These are phyloP conservation scores for Coemansia sp. DNA, from an alignment of 192 early-diverging fungal genomes.

Conservation along the genomic window DNA sequence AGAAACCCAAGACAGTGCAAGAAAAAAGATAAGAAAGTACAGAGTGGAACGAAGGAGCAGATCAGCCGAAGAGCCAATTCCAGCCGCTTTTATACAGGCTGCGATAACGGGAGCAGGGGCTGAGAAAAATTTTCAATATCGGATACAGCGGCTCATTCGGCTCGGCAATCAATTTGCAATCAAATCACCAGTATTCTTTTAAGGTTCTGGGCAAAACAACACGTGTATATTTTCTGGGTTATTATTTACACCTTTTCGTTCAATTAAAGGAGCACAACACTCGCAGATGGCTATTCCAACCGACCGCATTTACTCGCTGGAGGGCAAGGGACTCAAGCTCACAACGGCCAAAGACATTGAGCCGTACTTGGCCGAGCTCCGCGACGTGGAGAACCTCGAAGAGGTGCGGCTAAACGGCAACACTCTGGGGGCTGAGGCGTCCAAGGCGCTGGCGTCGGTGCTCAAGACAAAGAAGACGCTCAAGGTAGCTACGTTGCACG, in stretches of 20 bases:
- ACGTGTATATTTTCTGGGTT: background rate
- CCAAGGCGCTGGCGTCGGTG: constrained; percentile 69
- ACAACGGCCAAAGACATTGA: constrained; percentile 79
- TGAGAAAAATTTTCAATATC: background rate
- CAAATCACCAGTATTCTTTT: background rate
- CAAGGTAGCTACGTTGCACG: constrained; percentile 80
- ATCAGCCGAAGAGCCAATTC: background rate
- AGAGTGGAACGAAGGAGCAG: constrained; percentile 2
- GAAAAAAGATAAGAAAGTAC: constrained; percentile 5
- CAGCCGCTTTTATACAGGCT: constrained; percentile 3
- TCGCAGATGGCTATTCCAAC: constrained; percentile 28
- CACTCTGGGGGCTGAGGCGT: constrained; percentile 90
- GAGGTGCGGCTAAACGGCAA: constrained; percentile 82
- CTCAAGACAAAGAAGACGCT: constrained; percentile 66
- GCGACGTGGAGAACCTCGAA: constrained; percentile 62
- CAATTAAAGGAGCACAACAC: background rate
- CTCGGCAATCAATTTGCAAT: background rate
- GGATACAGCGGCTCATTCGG: background rate
- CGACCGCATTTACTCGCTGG: constrained; percentile 75
- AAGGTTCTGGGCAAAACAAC: too few species aligned
- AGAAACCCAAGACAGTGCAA: background rate
- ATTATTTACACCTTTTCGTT: background rate
- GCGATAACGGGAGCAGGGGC: background rate
- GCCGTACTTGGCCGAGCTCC: constrained; percentile 70
- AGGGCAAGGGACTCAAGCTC: constrained; percentile 86